Conservation (phyloP, 2,329 filamentous ascomycete genomes). For the Fusarium sambucinum region DNA sequence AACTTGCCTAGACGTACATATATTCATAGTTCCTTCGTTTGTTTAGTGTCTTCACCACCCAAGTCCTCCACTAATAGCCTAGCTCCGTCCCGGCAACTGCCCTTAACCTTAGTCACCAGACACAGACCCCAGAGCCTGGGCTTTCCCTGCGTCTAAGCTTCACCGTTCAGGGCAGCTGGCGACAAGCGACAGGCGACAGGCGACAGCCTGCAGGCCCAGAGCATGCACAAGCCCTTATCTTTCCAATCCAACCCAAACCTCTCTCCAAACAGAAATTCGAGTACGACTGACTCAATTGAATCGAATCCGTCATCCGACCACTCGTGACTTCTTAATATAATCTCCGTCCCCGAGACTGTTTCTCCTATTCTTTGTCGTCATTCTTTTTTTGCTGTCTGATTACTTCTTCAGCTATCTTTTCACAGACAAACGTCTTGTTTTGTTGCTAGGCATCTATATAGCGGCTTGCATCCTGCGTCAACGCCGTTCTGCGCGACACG, state of each 20-base stretch:
- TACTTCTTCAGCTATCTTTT: constrained; percentile 18
- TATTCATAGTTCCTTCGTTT: constrained; percentile 5
- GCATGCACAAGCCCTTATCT: constrained; percentile 40
- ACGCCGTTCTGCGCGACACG: constrained; percentile 24
- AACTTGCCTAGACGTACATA: background rate
- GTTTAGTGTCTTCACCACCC: background rate
- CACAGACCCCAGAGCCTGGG: constrained; percentile 18
- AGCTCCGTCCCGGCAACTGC: constrained; percentile 38
- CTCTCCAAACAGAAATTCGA: constrained; percentile 27
- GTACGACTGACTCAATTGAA: constrained; percentile 36
- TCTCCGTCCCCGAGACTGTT: constrained; percentile 26
- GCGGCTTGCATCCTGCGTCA: constrained; percentile 23
- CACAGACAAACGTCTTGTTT: constrained; percentile 2
- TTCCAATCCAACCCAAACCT: constrained; percentile 12
- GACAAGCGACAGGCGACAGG: constrained; percentile 10
- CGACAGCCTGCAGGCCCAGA: constrained; percentile 1
- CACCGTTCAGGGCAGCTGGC: constrained; percentile 30
- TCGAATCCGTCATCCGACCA: constrained; percentile 39
- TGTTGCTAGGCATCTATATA: constrained; percentile 18
- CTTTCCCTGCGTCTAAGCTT: constrained; percentile 34
- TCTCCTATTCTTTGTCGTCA: constrained; percentile 33
- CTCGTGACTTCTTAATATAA: constrained; percentile 21
- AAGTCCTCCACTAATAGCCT: constrained; percentile 39
- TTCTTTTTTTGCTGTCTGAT: constrained; percentile 27
- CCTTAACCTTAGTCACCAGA: constrained; percentile 43